phyloP scores from a whole-genome alignment of 345 rosid genomes.

The Populus euphratica region DNA sequence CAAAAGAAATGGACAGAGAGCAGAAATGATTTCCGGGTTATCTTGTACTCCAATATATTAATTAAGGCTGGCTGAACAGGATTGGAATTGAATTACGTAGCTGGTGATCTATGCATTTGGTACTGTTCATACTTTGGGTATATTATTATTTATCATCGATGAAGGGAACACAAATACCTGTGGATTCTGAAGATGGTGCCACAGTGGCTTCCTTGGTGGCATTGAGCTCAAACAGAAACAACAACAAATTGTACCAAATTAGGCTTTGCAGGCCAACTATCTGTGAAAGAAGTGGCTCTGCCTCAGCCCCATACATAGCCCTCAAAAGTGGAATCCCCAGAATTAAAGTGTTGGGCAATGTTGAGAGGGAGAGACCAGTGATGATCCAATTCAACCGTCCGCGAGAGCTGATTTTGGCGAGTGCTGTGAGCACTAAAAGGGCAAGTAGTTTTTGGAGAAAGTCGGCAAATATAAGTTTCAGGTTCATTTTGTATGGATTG shows the following conservation, averaged over 20 bases:
- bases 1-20: too few species aligned
- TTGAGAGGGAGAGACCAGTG: slow-evolving; percentile 65
- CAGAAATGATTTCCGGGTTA: neutral
- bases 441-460: slow-evolving; percentile 64
- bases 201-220: slow-evolving; percentile 42
- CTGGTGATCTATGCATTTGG: neutral
- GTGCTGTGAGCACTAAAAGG: slow-evolving; percentile 29
- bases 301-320: slow-evolving; percentile 69
- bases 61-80: slow-evolving; percentile 25
- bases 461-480: slow-evolving; percentile 56
- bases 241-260: slow-evolving; percentile 70
- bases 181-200: slow-evolving; percentile 35
- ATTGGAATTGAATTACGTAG: slow-evolving; percentile 13
- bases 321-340: slow-evolving; percentile 71
- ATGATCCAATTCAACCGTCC: slow-evolving; percentile 58
- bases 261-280: slow-evolving; percentile 76
- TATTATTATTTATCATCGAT: too few species aligned
- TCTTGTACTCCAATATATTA: slow-evolving; percentile 2
- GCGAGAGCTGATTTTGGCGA: slow-evolving; percentile 46
- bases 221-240: slow-evolving; percentile 72
- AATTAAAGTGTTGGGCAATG: slow-evolving; percentile 79
- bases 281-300: slow-evolving; percentile 57
- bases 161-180: slow-evolving; percentile 36
- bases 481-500: slow-evolving; percentile 77
- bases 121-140: neutral